Conservation (phyloP, 495 filamentous ascomycete species). For the Hypomontagnella monticulosa region DNA sequence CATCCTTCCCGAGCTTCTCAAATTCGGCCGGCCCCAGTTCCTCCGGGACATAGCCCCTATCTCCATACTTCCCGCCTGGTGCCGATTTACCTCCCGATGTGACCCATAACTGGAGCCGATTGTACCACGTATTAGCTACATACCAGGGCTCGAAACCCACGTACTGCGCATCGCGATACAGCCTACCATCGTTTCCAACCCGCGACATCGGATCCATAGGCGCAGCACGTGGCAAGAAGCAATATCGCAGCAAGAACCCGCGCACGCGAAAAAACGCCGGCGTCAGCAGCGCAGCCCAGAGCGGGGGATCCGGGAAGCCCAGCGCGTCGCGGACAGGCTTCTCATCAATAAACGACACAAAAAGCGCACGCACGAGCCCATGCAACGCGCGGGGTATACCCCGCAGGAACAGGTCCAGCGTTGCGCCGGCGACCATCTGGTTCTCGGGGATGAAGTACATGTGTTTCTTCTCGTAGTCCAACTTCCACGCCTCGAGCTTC, state of each 20-base stretch:
- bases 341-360: constrained; percentile 69
- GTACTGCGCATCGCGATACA: constrained; percentile 46
- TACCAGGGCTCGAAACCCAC: constrained; percentile 68
- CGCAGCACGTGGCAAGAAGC: constrained; percentile 62
- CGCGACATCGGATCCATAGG: constrained; percentile 54
- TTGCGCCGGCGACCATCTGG: constrained; percentile 64
- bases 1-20: constrained; percentile 61
- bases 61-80: constrained; percentile 64
- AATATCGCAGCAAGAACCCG: constrained; percentile 61
- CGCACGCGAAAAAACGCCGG: constrained; percentile 55
- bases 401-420: constrained; percentile 64
- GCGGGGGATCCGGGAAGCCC: constrained; percentile 51
- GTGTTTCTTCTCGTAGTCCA: constrained; percentile 59
- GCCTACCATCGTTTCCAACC: constrained; percentile 55
- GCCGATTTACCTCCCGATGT: constrained; percentile 61
- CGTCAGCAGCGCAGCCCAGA: constrained; percentile 51
- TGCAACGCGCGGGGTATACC: constrained; percentile 60
- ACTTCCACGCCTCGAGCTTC: constrained; percentile 61
- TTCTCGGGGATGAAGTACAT: constrained; percentile 66
- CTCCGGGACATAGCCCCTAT: constrained; percentile 61
- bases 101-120: constrained; percentile 59
- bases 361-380: constrained; percentile 58
- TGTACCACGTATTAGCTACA: constrained; percentile 65
- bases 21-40: constrained; percentile 68
- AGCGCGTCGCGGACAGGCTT: constrained; percentile 65